Evolutionary conservation across 768 basidiomycete genomes (phyloP).

Genomic region (Suillus sp.): DNA sequence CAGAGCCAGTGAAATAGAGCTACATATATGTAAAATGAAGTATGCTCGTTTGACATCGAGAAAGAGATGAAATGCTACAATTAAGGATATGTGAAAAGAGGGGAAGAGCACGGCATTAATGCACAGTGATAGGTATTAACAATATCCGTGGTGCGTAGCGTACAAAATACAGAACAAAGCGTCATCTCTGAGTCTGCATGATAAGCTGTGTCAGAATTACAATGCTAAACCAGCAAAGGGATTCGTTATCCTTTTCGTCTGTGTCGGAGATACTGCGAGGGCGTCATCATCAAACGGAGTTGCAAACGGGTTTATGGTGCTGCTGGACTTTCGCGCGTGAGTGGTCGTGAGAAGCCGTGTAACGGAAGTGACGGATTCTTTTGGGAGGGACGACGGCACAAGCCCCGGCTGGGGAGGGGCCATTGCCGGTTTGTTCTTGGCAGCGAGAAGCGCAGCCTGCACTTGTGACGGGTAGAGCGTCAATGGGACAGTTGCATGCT

Average conservation of each 20-base stretch:
- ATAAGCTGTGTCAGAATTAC: conserved; percentile 19
- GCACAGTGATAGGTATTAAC: conserved; percentile 18
- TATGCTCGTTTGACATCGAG: conserved; percentile 1
- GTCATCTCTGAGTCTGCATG: conserved; percentile 3
- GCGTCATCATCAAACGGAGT: conserved; percentile 83
- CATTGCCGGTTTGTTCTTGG: neutral
- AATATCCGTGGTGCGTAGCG: neutral
- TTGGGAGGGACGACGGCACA: conserved; percentile 20
- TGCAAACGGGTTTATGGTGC: conserved; percentile 56
- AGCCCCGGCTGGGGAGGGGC: conserved; percentile 1
- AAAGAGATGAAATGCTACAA: conserved; percentile 13
- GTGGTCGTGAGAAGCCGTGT: conserved; percentile 47
- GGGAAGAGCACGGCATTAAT: neutral
- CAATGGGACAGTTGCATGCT: conserved; percentile 21
- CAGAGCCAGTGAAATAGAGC: conserved; percentile 12
- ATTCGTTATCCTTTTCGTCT: conserved; percentile 53
- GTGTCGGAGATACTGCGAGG: conserved; percentile 30
- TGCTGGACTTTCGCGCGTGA: conserved; percentile 41
- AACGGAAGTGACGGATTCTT: conserved; percentile 38
- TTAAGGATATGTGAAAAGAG: conserved; percentile 12
- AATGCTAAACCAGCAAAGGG: conserved; percentile 46
- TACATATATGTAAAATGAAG: conserved; percentile 30
- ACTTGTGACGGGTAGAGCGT: conserved; percentile 21
- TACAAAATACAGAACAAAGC: conserved; percentile 19
- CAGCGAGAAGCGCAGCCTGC: conserved; percentile 18